Base-by-base conservation (phyloP, 2,329 filamentous ascomycete genomes). In the Aspergillus sp. region DNA sequence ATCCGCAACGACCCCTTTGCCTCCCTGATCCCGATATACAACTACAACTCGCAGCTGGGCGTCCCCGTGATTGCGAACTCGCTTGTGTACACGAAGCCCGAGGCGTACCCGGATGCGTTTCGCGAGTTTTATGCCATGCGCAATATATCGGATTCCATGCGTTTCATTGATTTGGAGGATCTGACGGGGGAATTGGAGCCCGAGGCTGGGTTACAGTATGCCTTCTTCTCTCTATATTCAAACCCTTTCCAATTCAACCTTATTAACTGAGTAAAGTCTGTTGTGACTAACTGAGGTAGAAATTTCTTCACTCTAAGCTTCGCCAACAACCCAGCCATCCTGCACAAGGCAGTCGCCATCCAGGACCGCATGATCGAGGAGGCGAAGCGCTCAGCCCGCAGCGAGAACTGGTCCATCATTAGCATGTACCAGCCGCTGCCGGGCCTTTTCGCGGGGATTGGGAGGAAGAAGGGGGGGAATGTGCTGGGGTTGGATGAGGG, bases 21-120 rank as follows among this genome's bases (percentile, higher is more conserved):
- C 2, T 61, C 61, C 48, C 43, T 42, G 62, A 59, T 83, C 81
- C 20, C 82, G 71, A 7, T 68, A 64, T 60, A 73, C 72, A 12
- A 73, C 76, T 62, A 62, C n/a, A 50, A 58, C 60, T 51, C 66
- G 30, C 44, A 58, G 47, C 58, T 66, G 48, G 57, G 65, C 38
- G 15, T 22, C 38, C 34, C 52, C 20, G 12, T 62, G 45, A 49
- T 60, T 24, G 32, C 15, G 6, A 57, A 42, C 26, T 42, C 48
- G 9, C n/a, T 57, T 11, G 44, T 57, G 11, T 58, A 58, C 34
- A 62, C 62, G 9, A 53, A 55, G 30, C 60, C 57, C 1, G 52
- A 57, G 8, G 17, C 52, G 5, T 55, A 53, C 26, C 60, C 57
- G 2, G 20, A 26, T 15, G 59, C 59, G 4, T 55, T 62, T 11